These are phyloP conservation scores for Neurospora sp. DNA, from an alignment of 2,329 filamentous ascomycete species.

Conservation along the genomic window DNA sequence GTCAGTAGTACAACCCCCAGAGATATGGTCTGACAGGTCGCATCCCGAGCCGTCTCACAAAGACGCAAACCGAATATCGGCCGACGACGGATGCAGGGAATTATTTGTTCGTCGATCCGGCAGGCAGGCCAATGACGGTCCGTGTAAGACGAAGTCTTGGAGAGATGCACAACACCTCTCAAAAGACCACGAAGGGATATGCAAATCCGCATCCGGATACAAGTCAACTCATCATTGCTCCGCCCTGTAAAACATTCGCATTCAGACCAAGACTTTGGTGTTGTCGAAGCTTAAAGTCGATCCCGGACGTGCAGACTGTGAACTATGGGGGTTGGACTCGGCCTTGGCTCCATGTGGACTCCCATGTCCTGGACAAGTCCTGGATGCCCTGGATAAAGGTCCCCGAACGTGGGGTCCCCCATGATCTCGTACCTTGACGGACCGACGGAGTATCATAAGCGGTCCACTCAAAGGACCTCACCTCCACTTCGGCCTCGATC, in stretches of 20 bases:
- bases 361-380: background rate
- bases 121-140: background rate
- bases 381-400: background rate
- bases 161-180: background rate
- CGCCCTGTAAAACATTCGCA: background rate
- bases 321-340: background rate
- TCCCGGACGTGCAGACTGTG: background rate
- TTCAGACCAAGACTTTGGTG: background rate
- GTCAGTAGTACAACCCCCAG: background rate
- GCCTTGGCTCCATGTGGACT: background rate
- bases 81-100: background rate
- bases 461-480: background rate
- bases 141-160: background rate
- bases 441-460: background rate
- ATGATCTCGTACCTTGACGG: background rate
- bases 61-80: background rate
- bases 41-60: background rate
- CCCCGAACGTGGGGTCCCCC: background rate
- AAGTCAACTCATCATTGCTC: background rate
- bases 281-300: background rate
- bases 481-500: background rate
- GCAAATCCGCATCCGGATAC: background rate
- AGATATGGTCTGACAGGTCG: background rate
- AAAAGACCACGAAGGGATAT: background rate
- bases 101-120: background rate